A percentile compares a stretch with the other conserved stretches of the same genome.
Evolutionary conservation across 1,139 yeast genomes (phyloP).

Genomic region (Dujonia santamariae): DNA sequence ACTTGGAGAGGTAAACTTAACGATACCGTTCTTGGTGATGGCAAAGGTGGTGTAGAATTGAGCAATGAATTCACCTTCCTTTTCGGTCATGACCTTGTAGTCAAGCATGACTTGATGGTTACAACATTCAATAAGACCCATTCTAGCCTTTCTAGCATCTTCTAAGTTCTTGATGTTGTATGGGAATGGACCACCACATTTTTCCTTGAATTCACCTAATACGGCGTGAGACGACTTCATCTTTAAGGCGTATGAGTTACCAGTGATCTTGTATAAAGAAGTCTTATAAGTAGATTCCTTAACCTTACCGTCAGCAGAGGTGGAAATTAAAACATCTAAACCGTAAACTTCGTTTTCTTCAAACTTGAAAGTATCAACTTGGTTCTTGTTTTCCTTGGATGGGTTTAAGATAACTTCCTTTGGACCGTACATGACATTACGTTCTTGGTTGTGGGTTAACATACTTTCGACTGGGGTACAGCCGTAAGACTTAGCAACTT

Average conservation of each 20-base stretch:
- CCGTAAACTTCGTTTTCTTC: slow-evolving; percentile 81
- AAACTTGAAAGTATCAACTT: slow-evolving; percentile 62
- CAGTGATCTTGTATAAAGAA: slow-evolving; percentile 72
- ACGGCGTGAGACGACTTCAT: slow-evolving; percentile 71
- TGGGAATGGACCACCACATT: slow-evolving; percentile 69
- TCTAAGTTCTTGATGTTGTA: slow-evolving; percentile 64
- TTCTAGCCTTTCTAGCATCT: slow-evolving; percentile 70
- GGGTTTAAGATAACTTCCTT: slow-evolving; percentile 80
- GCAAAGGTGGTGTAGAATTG: slow-evolving; percentile 79
- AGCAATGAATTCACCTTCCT: slow-evolving; percentile 65
- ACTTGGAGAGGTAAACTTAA: slow-evolving; percentile 62
- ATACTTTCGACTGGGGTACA: slow-evolving; percentile 71
- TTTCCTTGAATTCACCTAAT: slow-evolving; percentile 61
- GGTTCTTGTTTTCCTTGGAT: slow-evolving; percentile 60
- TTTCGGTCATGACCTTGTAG: slow-evolving; percentile 68
- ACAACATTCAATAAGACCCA: slow-evolving; percentile 73
- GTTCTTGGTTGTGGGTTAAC: slow-evolving; percentile 72
- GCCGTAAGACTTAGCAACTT: slow-evolving; percentile 61
- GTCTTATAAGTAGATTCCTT: slow-evolving; percentile 60
- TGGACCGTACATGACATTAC: slow-evolving; percentile 69
- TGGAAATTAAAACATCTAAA: slow-evolving; percentile 65
- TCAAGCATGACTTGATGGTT: slow-evolving; percentile 68
- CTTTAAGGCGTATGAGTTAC: slow-evolving; percentile 65
- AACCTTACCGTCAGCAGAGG: slow-evolving; percentile 70
- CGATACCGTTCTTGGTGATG: slow-evolving; percentile 69